phyloP scores from a whole-genome alignment of 768 basidiomycete species.

The Kwoniella bestiolae region DNA sequence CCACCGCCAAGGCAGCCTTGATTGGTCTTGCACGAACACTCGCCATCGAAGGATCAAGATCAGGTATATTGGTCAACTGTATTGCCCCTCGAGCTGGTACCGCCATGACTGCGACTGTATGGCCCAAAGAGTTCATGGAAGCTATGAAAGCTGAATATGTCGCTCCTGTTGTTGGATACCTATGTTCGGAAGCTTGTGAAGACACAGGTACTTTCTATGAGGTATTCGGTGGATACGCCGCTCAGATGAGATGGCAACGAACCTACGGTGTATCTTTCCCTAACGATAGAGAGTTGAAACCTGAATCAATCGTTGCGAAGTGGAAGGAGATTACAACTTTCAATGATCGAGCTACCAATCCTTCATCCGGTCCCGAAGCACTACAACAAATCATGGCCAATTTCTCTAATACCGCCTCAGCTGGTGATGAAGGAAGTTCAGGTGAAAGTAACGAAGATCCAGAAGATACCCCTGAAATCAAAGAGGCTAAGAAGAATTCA shows the following conservation, averaged over 20 bases:
- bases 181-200: conserved; percentile 78
- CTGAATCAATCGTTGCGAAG: conserved; percentile 77
- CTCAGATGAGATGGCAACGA: conserved; percentile 90
- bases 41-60: conserved; percentile 87
- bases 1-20: conserved; percentile 89
- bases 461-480: conserved; percentile 81
- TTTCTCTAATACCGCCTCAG: conserved; percentile 61
- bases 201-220: conserved; percentile 80
- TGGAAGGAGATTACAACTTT: conserved; percentile 87
- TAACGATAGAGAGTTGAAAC: conserved; percentile 70
- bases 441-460: conserved; percentile 62
- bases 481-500: conserved; percentile 71
- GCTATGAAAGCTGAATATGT: conserved; percentile 92
- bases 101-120: conserved; percentile 85
- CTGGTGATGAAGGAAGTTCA: conserved; percentile 19
- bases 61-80: conserved; percentile 84
- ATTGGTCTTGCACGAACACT: conserved; percentile 87
- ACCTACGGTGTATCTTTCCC: conserved; percentile 75
- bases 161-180: conserved; percentile 88
- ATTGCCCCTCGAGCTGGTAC: conserved; percentile 88
- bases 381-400: conserved; percentile 73
- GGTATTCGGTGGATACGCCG: conserved; percentile 86
- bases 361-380: conserved; percentile 72
- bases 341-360: conserved; percentile 81
- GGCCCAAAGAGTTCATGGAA: conserved; percentile 70